Percentiles rank a stretch among this genome's conserved stretches.
These are phyloP conservation scores for Populus tomentosa DNA, from an alignment of 441 rosid species.

Conservation along the genomic window DNA sequence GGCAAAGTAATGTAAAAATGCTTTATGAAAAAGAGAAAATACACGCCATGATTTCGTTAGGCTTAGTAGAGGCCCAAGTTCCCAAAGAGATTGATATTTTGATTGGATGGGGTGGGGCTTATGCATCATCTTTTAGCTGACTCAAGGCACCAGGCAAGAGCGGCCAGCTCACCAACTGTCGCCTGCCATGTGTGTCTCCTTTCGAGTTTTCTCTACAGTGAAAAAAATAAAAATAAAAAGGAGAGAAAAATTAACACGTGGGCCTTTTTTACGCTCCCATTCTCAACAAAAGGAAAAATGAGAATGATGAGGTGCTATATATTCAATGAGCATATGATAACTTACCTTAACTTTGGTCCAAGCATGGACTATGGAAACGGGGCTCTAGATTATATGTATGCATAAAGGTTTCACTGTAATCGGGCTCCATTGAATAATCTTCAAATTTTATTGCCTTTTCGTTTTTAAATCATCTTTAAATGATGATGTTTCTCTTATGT, in stretches of 20 bases:
- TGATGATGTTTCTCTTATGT: neutral
- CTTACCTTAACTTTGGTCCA: no score
- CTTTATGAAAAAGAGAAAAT: conserved; percentile 1
- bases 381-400: conserved; percentile 23
- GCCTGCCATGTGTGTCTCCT: conserved; percentile 35
- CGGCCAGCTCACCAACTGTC: conserved; percentile 43
- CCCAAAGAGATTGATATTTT: conserved; percentile 71
- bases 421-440: conserved; percentile 5
- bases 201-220: neutral
- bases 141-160: conserved; percentile 63
- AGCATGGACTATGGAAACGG: conserved; percentile 10
- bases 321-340: no score
- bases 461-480: conserved; percentile 13
- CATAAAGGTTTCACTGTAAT: neutral
- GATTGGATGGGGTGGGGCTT: conserved; percentile 44
- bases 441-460: neutral
- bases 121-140: conserved; percentile 38
- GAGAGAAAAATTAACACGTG: conserved; percentile 15
- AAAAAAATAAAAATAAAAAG: neutral
- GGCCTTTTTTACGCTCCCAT: no score
- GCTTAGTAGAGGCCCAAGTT: conserved; percentile 73
- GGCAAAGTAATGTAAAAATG: neutral
- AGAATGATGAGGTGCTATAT: no score
- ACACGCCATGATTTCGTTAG: conserved; percentile 26
- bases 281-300: no score